Percentiles rank a stretch among this genome's conserved stretches.
Evolutionary conservation across 75 land plant species (phyloP).

Genomic region (Sequoiadendron giganteum): DNA sequence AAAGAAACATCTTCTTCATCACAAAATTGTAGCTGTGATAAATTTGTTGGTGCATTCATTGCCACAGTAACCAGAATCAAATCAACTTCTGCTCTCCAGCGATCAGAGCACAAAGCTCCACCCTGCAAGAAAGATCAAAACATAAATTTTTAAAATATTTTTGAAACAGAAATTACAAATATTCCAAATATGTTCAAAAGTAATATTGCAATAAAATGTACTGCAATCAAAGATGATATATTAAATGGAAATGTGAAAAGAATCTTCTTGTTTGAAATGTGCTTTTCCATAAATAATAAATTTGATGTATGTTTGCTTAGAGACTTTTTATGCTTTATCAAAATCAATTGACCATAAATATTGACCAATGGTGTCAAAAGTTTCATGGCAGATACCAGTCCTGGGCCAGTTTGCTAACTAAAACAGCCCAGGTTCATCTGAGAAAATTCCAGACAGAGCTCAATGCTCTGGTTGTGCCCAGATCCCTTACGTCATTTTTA

Average conservation of each 20-base stretch:
- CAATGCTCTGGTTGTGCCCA: no score
- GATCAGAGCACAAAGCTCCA: slow-evolving; percentile 67
- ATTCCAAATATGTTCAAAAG: not conserved
- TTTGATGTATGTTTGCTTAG: not conserved
- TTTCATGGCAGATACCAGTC: no score
- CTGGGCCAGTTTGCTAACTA: no score
- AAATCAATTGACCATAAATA: not conserved
- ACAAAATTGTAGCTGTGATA: not conserved
- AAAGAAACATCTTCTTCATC: slow-evolving; percentile 32
- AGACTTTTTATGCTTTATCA: not conserved
- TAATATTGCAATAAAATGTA: not conserved
- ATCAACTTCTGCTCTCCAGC: slow-evolving; percentile 76
- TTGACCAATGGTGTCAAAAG: not conserved
- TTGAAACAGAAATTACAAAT: not conserved
- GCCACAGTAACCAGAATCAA: slow-evolving; percentile 60
- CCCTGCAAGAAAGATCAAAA: slow-evolving; percentile 42
- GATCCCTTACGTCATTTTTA: no score
- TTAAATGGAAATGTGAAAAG: not conserved
- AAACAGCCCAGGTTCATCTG: no score
- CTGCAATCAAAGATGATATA: not conserved
- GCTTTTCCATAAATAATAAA: not conserved
- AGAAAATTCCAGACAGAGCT: no score
- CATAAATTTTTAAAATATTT: slow-evolving; percentile 8
- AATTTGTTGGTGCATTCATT: slow-evolving; percentile 21
- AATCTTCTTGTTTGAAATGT: not conserved